Evolutionary conservation across 768 basidiomycete genomes (phyloP).

Genomic region (Hericium erinaceus): DNA sequence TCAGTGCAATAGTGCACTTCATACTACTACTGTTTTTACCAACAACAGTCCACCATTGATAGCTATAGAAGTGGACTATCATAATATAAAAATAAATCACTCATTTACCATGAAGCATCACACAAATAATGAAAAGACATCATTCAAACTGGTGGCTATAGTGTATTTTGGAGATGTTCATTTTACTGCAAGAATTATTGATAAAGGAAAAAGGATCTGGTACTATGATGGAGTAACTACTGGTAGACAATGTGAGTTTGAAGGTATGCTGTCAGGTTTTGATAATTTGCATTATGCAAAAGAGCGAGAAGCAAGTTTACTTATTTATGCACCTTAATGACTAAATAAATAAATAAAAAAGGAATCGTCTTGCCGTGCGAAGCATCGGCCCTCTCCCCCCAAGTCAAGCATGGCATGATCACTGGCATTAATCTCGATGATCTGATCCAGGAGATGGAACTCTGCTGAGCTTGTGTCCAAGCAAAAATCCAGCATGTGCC

Average conservation of each 20-base stretch:
- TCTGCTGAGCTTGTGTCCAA: too few relatives aligned
- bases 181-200: constrained; percentile 16
- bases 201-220: constrained; percentile 13
- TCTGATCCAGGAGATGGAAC: too few relatives aligned
- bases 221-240: constrained; percentile 18
- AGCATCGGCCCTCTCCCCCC: background rate
- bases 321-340: background rate
- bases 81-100: background rate
- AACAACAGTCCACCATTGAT: background rate
- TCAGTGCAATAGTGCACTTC: background rate
- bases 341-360: background rate
- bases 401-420: too few relatives aligned
- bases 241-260: background rate
- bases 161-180: constrained; percentile 17
- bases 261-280: background rate
- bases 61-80: background rate
- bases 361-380: background rate
- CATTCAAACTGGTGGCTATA: constrained; percentile 11
- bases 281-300: background rate
- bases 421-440: too few relatives aligned
- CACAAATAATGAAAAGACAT: background rate
- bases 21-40: background rate
- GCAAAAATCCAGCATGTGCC: too few relatives aligned
- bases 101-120: background rate
- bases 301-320: background rate